These are phyloP conservation scores for Xerocomellus amylosporus DNA, from an alignment of 768 basidiomycete species.

Conservation along the genomic window DNA sequence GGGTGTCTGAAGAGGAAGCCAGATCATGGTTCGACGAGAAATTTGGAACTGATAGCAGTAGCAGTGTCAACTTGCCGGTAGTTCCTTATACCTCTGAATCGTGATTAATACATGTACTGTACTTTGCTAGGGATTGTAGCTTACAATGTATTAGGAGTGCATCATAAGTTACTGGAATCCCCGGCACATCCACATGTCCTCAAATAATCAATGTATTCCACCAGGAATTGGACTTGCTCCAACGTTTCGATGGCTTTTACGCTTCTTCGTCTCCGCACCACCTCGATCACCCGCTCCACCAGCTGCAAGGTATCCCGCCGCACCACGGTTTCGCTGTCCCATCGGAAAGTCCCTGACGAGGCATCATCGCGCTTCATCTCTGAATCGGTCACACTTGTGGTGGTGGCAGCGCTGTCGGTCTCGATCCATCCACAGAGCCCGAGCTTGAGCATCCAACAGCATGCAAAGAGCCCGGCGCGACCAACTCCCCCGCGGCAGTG, in stretches of 20 bases:
- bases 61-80: slow-evolving; percentile 11
- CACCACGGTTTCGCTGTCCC: slow-evolving; percentile 27
- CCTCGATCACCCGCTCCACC: slow-evolving; percentile 68
- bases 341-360: slow-evolving; percentile 2
- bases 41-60: slow-evolving; percentile 3
- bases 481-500: slow-evolving; percentile 96
- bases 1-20: slow-evolving; percentile 11
- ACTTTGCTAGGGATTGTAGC: slow-evolving; percentile 1
- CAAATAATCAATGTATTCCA: slow-evolving; percentile 70
- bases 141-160: background rate
- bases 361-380: slow-evolving; percentile 1
- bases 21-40: slow-evolving; percentile 23
- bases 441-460: slow-evolving; percentile 89
- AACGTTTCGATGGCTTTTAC: slow-evolving; percentile 91
- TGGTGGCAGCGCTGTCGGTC: slow-evolving; percentile 7
- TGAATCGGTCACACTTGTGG: slow-evolving; percentile 10
- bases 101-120: background rate
- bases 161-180: background rate
- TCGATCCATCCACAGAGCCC: slow-evolving; percentile 79
- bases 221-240: slow-evolving; percentile 85
- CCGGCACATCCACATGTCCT: slow-evolving; percentile 16
- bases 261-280: slow-evolving; percentile 74
- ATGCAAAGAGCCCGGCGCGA: slow-evolving; percentile 87
- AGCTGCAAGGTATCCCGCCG: slow-evolving; percentile 55
- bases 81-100: slow-evolving; percentile 5